phyloP scores from a whole-genome alignment of 345 rosid species.

The Diplotaxis tenuifolia region DNA sequence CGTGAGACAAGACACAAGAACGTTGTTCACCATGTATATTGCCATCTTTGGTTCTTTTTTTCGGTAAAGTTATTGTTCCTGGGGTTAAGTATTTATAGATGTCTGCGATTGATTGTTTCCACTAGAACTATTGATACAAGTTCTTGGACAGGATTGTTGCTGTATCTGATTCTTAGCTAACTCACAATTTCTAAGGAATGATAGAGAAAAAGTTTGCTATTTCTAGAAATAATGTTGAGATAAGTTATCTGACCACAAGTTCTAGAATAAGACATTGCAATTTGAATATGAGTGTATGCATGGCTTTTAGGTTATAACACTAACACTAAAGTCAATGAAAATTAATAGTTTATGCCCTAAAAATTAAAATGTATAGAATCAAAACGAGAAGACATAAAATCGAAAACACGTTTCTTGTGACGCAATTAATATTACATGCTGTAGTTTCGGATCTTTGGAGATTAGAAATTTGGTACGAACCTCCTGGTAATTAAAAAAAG shows the following conservation, averaged over 20 bases:
- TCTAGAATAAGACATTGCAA: not conserved
- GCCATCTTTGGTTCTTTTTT: too few species aligned
- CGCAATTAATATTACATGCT: too few species aligned
- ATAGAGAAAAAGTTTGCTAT: constrained; percentile 9
- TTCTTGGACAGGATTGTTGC: constrained; percentile 10
- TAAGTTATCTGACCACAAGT: not conserved
- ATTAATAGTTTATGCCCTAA: not conserved
- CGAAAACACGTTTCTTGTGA: too few species aligned
- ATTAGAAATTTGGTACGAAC: too few species aligned
- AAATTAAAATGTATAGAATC: too few species aligned
- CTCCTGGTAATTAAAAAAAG: too few species aligned
- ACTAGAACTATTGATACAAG: not conserved
- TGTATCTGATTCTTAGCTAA: constrained; percentile 26
- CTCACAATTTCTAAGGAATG: constrained; percentile 19
- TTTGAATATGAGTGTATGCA: not conserved
- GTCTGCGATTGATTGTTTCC: not conserved
- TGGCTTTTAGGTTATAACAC: not conserved
- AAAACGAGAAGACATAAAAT: too few species aligned
- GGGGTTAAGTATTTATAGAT: too few species aligned
- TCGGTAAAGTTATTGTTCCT: too few species aligned
- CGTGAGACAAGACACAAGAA: constrained; percentile 13
- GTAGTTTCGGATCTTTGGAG: too few species aligned
- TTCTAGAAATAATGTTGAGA: constrained; percentile 5
- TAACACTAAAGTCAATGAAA: not conserved
- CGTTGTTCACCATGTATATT: not conserved